phyloP scores from a whole-genome alignment of 2,329 filamentous ascomycete species.

The Ceratocystiopsis sp. region DNA sequence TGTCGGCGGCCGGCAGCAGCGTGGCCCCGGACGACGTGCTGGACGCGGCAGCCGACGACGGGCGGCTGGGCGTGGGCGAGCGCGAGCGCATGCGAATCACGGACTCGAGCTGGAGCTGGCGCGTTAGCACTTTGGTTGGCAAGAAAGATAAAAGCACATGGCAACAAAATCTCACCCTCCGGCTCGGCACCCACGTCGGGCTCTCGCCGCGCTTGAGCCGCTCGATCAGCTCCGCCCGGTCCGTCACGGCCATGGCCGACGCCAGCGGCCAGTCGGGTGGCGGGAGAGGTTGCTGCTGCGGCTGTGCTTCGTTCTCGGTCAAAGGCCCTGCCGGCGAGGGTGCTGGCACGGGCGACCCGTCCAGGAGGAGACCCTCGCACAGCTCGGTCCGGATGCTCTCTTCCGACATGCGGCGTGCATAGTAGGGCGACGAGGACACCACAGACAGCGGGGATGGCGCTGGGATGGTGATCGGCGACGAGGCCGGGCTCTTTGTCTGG shows the following conservation, averaged over 20 bases:
- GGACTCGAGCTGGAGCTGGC: conserved; percentile 20
- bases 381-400: conserved; percentile 44
- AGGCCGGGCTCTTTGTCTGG: background rate
- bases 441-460: conserved; percentile 4
- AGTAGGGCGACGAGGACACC: no score
- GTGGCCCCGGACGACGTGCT: conserved; percentile 15
- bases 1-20: conserved; percentile 28
- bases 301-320: no score
- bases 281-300: no score
- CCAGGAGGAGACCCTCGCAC: conserved; percentile 35
- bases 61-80: conserved; percentile 19
- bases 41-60: conserved; percentile 13
- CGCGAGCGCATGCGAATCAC: conserved; percentile 19
- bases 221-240: conserved; percentile 67
- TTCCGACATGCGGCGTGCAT: conserved; percentile 29
- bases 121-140: background rate
- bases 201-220: conserved; percentile 65
- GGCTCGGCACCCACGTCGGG: conserved; percentile 54
- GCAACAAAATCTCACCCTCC: conserved; percentile 27
- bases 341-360: background rate
- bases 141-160: no score
- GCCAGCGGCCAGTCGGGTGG: background rate
- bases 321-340: background rate
- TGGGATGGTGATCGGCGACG: conserved; percentile 11
- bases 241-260: conserved; percentile 24